Conservation (phyloP, 2,329 filamentous ascomycete genomes). For the Neophaeococcomyces aloes region DNA sequence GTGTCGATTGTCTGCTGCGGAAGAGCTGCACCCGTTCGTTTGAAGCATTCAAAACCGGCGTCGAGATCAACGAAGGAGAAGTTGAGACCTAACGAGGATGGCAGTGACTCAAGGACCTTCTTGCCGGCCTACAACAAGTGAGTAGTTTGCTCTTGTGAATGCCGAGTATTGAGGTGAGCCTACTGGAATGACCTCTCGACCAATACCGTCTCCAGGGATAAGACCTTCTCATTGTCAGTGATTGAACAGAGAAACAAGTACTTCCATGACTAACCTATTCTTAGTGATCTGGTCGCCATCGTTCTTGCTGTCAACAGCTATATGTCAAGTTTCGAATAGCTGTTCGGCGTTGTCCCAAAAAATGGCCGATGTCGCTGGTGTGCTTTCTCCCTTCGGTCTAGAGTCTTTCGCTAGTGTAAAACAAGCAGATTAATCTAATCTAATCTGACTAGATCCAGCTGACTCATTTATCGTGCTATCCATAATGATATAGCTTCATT, state of each 20-base stretch:
- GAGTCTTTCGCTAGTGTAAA: no score
- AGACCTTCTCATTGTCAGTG: constrained; percentile 51
- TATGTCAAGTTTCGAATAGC: background rate
- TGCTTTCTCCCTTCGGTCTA: no score
- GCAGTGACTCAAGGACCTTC: constrained; percentile 83
- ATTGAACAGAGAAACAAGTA: constrained; percentile 13
- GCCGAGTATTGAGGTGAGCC: constrained; percentile 13
- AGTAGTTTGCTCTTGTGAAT: constrained; percentile 8
- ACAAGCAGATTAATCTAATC: no score
- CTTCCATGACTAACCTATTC: constrained; percentile 48
- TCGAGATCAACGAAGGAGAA: constrained; percentile 92
- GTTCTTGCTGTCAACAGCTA: constrained; percentile 1
- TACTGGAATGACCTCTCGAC: constrained; percentile 90
- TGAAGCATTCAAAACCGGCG: constrained; percentile 87
- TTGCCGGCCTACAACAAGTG: constrained; percentile 52
- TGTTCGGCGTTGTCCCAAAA: background rate
- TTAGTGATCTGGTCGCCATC: constrained; percentile 38
- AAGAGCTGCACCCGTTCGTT: constrained; percentile 75
- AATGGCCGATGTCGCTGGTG: background rate
- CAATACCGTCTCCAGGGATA: constrained; percentile 96
- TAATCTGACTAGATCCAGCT: no score
- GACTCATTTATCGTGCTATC: no score
- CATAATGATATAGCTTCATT: no score
- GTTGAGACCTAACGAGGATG: constrained; percentile 77
- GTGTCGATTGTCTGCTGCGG: constrained; percentile 83